A percentile compares a stretch with the other conserved stretches of the same genome.
Conservation (phyloP, 106 monocot genomes). For the Posidonia australis region DNA sequence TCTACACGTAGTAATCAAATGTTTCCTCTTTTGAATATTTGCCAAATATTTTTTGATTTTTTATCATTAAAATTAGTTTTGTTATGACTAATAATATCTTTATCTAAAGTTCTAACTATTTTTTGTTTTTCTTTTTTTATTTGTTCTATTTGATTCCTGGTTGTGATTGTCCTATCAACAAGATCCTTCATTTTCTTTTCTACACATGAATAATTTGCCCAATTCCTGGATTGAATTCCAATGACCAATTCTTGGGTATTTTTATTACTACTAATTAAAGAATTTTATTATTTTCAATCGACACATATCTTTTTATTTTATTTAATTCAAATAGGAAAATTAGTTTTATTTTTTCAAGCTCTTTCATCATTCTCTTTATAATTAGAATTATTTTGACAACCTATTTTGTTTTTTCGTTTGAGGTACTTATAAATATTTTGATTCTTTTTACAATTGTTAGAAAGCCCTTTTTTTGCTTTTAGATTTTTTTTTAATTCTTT, state of each 20-base stretch:
- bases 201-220: not conserved
- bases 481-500: too few species aligned
- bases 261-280: not conserved
- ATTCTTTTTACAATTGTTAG: not conserved
- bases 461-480: not conserved
- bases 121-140: constrained; percentile 3
- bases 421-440: not conserved
- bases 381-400: too few species aligned
- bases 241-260: too few species aligned
- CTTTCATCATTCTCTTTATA: too few species aligned
- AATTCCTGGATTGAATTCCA: not conserved
- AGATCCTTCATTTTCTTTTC: not conserved
- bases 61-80: constrained; percentile 5
- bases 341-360: too few species aligned
- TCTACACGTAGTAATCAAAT: too few species aligned
- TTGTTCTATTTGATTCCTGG: not conserved
- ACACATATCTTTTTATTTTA: too few species aligned
- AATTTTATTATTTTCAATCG: too few species aligned
- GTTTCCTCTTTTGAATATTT: constrained; percentile 1
- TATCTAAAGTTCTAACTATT: not conserved
- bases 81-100: not conserved
- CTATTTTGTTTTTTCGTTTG: too few species aligned
- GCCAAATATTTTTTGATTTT: not conserved
- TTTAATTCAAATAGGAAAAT: too few species aligned
- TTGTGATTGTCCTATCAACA: constrained; percentile 4